Percentiles rank a stretch among this genome's conserved stretches.
phyloP scores from a whole-genome alignment of 192 early-diverging fungal species.

The Coemansia furcata region DNA sequence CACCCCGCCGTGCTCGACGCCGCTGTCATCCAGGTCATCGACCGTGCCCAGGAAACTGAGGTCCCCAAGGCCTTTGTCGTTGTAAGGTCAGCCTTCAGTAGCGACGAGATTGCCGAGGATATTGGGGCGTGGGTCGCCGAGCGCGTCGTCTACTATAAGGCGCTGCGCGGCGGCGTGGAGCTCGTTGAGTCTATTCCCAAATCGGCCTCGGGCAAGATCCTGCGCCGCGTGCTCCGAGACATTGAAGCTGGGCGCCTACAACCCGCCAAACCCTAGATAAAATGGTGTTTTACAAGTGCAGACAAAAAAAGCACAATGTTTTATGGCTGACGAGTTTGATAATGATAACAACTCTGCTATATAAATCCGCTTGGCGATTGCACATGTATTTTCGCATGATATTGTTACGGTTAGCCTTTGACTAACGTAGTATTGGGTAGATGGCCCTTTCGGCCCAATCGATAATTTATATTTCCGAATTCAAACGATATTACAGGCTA shows the following conservation, averaged over 20 bases:
- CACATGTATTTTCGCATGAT: no score
- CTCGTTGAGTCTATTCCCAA: constrained; percentile 74
- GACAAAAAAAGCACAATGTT: no score
- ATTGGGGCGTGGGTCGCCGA: constrained; percentile 56
- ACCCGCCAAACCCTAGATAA: constrained; percentile 11
- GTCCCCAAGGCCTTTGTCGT: constrained; percentile 83
- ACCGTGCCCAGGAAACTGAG: constrained; percentile 61
- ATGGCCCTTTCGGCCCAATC: no score
- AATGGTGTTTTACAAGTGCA: neutral
- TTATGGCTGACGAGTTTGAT: no score
- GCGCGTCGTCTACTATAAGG: constrained; percentile 73
- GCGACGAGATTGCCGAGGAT: constrained; percentile 34
- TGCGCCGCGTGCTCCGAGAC: constrained; percentile 64
- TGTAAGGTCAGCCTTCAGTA: constrained; percentile 38
- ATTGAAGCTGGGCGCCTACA: constrained; percentile 14
- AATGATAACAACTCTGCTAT: no score
- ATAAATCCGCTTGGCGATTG: no score
- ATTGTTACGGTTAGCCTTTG: no score
- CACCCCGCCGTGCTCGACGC: constrained; percentile 68
- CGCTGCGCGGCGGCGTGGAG: constrained; percentile 71
- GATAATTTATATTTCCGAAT: no score
- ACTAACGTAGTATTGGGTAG: no score
- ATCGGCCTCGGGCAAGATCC: constrained; percentile 77
- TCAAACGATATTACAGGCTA: no score
- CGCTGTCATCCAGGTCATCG: constrained; percentile 64